These are phyloP conservation scores for Rhizoctonia solani DNA, from an alignment of 1,284 basidiomycete species.

Conservation along the genomic window DNA sequence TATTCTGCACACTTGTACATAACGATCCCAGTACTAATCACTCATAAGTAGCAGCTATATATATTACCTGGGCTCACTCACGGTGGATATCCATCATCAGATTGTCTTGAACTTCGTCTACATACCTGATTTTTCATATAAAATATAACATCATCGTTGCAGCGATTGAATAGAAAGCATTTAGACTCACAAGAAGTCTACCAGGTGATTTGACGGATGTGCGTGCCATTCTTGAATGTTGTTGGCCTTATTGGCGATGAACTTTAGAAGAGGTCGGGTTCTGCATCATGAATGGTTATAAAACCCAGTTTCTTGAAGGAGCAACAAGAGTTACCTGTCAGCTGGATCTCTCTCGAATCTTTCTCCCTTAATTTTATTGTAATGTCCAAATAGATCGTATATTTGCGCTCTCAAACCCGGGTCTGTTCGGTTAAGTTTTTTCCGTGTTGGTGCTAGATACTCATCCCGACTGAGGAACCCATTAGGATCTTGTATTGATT, in stretches of 20 bases:
- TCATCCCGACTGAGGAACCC: neutral
- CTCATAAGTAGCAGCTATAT: neutral
- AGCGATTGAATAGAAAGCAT: neutral
- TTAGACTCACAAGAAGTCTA: neutral
- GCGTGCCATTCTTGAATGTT: no score
- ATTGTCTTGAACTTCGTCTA: constrained; percentile 31
- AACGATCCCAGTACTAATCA: constrained; percentile 60
- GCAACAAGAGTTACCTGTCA: neutral
- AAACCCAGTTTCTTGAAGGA: neutral
- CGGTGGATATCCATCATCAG: constrained; percentile 11
- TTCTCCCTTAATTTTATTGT: neutral
- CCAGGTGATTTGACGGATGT: no score
- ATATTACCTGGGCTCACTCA: neutral
- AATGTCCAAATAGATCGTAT: neutral
- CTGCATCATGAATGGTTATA: neutral
- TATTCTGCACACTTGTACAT: constrained; percentile 63
- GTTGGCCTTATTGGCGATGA: neutral
- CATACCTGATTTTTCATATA: neutral
- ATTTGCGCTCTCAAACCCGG: neutral
- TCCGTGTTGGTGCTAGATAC: neutral
- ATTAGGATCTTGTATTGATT: neutral
- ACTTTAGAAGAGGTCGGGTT: neutral
- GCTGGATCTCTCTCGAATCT: neutral
- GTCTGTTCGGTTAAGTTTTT: neutral
- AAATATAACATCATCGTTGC: neutral